Conservation (phyloP, 306 rosid species). For the Ormosia emarginata region DNA sequence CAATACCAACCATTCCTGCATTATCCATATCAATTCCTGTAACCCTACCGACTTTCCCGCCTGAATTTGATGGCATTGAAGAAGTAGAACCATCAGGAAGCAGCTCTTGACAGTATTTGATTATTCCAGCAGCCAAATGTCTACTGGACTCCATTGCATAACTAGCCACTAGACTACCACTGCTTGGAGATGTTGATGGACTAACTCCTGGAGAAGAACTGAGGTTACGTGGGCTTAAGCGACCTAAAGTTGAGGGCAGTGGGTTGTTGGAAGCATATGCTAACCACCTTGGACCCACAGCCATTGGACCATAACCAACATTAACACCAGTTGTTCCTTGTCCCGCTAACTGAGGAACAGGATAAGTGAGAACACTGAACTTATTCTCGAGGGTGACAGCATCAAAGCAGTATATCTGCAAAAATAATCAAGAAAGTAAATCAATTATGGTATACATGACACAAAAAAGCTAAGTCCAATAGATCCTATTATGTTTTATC, state of each 20-base stretch:
- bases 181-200: slow-evolving; percentile 77
- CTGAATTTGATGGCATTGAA: slow-evolving; percentile 58
- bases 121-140: slow-evolving; percentile 75
- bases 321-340: slow-evolving; percentile 68
- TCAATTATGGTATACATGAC: background rate
- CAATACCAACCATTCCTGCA: slow-evolving; percentile 79
- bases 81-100: slow-evolving; percentile 78
- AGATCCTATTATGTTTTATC: background rate
- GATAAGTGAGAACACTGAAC: slow-evolving; percentile 80
- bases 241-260: slow-evolving; percentile 53
- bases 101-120: slow-evolving; percentile 74
- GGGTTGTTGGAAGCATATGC: slow-evolving; percentile 82
- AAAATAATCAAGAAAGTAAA: slow-evolving; percentile 24
- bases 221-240: slow-evolving; percentile 70
- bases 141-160: slow-evolving; percentile 88
- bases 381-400: slow-evolving; percentile 72
- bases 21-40: slow-evolving; percentile 64
- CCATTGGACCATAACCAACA: slow-evolving; percentile 92
- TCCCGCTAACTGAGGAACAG: slow-evolving; percentile 76
- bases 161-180: slow-evolving; percentile 62
- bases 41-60: slow-evolving; percentile 66
- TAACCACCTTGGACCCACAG: slow-evolving; percentile 97
- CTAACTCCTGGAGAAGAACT: slow-evolving; percentile 66
- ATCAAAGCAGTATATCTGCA: slow-evolving; percentile 90
- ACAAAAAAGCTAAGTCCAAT: background rate